phyloP scores from a whole-genome alignment of 139 green algal species.

The Coelastrella sp. region DNA sequence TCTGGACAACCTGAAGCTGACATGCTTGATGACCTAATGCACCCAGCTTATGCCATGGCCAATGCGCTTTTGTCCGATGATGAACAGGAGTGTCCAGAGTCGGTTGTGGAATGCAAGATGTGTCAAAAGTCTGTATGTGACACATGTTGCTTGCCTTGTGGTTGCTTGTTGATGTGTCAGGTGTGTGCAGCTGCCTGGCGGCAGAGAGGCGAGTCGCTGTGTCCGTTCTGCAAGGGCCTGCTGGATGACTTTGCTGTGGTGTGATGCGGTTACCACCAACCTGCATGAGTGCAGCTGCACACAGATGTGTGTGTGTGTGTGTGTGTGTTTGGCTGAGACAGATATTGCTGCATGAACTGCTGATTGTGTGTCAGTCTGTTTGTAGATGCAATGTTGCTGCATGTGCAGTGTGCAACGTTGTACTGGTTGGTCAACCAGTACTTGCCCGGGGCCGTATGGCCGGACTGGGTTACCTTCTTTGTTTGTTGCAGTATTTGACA shows the following conservation, averaged over 20 bases:
- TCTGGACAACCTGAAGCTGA: neutral
- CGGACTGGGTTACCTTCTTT: no score
- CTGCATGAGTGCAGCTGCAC: no score
- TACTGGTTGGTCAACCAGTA: no score
- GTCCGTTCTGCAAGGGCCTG: neutral
- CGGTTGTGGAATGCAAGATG: slow-evolving; percentile 9
- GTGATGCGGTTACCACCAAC: no score
- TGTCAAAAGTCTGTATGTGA: neutral
- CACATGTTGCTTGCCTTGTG: slow-evolving; percentile 26
- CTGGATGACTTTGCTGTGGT: slow-evolving; percentile 21
- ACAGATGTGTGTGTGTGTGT: no score
- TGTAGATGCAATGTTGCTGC: no score
- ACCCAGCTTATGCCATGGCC: slow-evolving; percentile 45
- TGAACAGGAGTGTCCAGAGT: neutral
- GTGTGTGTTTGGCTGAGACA: neutral
- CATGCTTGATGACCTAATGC: slow-evolving; percentile 34
- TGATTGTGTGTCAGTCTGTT: no score
- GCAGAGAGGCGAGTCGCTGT: slow-evolving; percentile 9
- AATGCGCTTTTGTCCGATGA: slow-evolving; percentile 41
- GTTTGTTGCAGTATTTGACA: no score
- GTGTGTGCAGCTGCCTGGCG: slow-evolving; percentile 13
- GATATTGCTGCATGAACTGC: no score
- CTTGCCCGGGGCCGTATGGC: no score
- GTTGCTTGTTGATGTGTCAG: slow-evolving; percentile 27
- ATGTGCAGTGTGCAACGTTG: no score